Evolutionary conservation across 75 land plant species (phyloP).

Genomic region (Azolla pinnata): DNA sequence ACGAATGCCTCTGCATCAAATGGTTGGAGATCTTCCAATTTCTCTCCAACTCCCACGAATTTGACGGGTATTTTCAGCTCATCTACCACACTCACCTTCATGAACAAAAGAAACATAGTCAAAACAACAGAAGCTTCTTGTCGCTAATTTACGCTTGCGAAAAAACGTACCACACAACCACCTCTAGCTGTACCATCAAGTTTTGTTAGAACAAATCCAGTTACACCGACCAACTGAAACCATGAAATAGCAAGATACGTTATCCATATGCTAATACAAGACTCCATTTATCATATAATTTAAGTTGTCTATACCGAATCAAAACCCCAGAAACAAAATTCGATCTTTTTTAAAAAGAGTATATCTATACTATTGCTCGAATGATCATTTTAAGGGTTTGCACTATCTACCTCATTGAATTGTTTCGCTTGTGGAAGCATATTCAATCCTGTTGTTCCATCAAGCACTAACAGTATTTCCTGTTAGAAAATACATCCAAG

Average conservation of each 20-base stretch:
- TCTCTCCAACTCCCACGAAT: conserved; percentile 94
- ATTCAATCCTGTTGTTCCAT: conserved; percentile 96
- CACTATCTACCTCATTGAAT: conserved; percentile 68
- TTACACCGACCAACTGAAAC: conserved; percentile 80
- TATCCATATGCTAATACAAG: too few relatives aligned
- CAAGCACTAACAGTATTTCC: conserved; percentile 87
- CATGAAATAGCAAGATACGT: too few relatives aligned
- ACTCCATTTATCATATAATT: too few relatives aligned
- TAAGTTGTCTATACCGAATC: too few relatives aligned
- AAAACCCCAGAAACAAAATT: too few relatives aligned
- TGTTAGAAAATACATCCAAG: conserved; percentile 18
- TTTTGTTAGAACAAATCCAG: conserved; percentile 90
- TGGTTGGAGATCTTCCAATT: conserved; percentile 87
- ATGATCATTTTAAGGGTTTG: too few relatives aligned
- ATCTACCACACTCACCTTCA: conserved; percentile 96
- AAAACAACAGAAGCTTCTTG: too few relatives aligned
- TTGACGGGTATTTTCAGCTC: conserved; percentile 97
- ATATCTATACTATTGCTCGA: too few relatives aligned
- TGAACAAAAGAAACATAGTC: background rate
- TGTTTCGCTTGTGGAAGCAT: conserved; percentile 99
- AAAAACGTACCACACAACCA: conserved; percentile 93
- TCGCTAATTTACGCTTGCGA: too few relatives aligned
- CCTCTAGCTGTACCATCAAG: conserved; percentile 97
- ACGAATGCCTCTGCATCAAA: conserved; percentile 93
- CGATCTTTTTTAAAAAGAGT: too few relatives aligned